phyloP scores from a whole-genome alignment of 2,329 filamentous ascomycete species.

The Botrytis fabae region DNA sequence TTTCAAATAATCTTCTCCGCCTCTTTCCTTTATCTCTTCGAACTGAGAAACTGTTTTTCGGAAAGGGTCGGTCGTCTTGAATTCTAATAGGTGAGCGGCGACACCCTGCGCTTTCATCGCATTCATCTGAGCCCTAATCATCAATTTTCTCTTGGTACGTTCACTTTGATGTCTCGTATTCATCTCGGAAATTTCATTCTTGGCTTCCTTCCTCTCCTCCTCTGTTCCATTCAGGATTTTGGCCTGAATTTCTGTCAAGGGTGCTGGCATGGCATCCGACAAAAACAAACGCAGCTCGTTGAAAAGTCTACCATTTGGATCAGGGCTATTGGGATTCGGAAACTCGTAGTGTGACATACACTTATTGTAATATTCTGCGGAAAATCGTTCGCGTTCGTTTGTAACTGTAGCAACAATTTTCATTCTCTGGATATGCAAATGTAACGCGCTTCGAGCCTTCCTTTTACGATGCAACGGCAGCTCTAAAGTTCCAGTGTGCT shows the following conservation, averaged over 20 bases:
- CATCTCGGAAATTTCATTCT: neutral
- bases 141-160: neutral
- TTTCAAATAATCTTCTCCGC: no score
- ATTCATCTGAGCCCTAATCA: rapidly evolving
- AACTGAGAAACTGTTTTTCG: neutral
- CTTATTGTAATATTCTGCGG: neutral
- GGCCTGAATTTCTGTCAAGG: neutral
- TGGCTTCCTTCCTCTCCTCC: neutral
- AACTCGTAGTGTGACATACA: no score
- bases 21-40: neutral
- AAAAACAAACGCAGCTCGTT: neutral
- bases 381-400: neutral
- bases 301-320: neutral
- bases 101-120: rapidly evolving
- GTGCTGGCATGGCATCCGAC: neutral
- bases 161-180: neutral
- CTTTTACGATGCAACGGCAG: no score
- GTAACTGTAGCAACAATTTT: no score
- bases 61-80: rapidly evolving
- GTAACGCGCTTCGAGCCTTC: no score
- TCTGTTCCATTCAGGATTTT: neutral
- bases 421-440: neutral
- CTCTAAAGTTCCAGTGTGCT: neutral
- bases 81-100: neutral
- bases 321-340: neutral